Base-by-base conservation (phyloP, 768 basidiomycete genomes). In the Boletellus emodensis region DNA sequence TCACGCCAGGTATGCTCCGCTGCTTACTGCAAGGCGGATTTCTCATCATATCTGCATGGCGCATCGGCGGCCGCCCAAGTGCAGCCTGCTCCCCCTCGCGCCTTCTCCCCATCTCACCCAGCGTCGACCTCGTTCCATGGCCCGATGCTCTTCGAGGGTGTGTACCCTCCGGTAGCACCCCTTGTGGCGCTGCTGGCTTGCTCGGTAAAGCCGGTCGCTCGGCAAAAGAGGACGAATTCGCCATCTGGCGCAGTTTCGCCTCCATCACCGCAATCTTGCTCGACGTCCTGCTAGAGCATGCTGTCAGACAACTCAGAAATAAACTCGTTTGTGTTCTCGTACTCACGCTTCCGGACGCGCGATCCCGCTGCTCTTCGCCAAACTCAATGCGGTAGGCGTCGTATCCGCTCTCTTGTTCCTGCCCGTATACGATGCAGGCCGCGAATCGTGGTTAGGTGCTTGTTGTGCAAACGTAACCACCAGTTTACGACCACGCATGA, bases 181-280 rank as follows among this genome's bases (percentile, higher is more conserved):
- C 35, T 24, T 36, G 42, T 12, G 33, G 15, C 32, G 46, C 48
- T 4, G 15, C 22, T 1, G 68, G 66, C 43, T 55, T 68, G 14
- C 17, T 47, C 10, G 66, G 66, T 8, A 67, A 39, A 13, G 43
- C 51, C 14, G 64, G 56, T 47, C 52, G 52, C 26, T 66, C 63
- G 0, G 43, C 35, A 24, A 61, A 61, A 2, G 54, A 22, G 1
- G 58, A 59, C 13, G 60, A 64, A 49, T 52, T 64, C 59, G 83
- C 82, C 79, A 96, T 83, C 55, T 90, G 82, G 15, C 83, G 80
- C 20, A 99, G 75, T 68, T 99, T 99, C 3, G 95, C 95, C 70
- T 99, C 96, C 79, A 97, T 87, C 61, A 86, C 81, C 8, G 94
- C 93, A 58, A 99, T 99, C 71, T 97, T 96, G 59, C 83, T 84